Base-by-base conservation (phyloP, 179 eudicot genomes). In the Heliamphora pulchella region DNA sequence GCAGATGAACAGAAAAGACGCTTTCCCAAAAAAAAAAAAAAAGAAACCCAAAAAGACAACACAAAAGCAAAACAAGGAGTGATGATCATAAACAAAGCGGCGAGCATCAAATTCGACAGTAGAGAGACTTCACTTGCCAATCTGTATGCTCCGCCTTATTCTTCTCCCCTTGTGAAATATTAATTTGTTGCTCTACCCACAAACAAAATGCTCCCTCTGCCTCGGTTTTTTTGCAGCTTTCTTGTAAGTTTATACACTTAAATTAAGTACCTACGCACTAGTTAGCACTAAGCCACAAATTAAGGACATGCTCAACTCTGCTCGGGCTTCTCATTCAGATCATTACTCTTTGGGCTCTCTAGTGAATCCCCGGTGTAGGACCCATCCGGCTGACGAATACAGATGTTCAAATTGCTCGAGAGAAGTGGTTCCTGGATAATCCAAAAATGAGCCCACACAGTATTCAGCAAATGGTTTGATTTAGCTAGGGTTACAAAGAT, bases 301-400 rank as follows among this genome's bases (percentile, higher is more conserved):
- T 78, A 18, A 67, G 6, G 18, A 41, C 18, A 65, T 39, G 17
- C 64, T 64, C n/a, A 43, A 11, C 62, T 57, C 71, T 20, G 46
- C 39, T 84, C 84, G 6, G 79, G 83, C 76, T 58, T 81, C 76
- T 81, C 86, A 53, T 86, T 86, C 50, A 65, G 78, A 50, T 31
- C 39, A 31, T 79, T 78, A 76, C 83, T 65, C 48, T 75, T 83
- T 51, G 91, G 89, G 80, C 90, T 83, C 57, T 89, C 90, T 11
- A 87, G 83, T 44, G 85, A 83, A 83, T 89, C 89, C 70, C 86
- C 91, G 0, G 78, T 59, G 82, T 87, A 87, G 41, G 91, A 86
- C 76, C 91, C 91, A 83, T 87, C 91, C 43, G 86, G 89, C 77
- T 87, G 91, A 39, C 90, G 88, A 81, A 86, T 87, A 79, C 87